Base-by-base conservation (phyloP, 345 rosid genomes). In the Brassica rapa region DNA sequence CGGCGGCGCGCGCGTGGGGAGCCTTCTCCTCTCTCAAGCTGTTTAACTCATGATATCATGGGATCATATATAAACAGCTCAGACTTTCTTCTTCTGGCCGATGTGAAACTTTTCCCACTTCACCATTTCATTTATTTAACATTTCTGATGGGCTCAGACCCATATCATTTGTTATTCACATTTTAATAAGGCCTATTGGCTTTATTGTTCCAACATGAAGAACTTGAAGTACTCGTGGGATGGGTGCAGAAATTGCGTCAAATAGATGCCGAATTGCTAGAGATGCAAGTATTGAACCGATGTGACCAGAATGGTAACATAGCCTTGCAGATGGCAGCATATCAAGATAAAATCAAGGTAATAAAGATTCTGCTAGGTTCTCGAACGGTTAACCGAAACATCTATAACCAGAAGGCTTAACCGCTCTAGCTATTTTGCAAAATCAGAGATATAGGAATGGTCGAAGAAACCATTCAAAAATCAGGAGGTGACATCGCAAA, bases 301-400 rank as follows among this genome's bases (percentile, higher is more conserved):
- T 76, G 63, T 62, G 77, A 82, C 8, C 79, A 77, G 8, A 73
- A 82, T 0, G 81, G 79, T 11, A 76, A 76, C 77, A 82, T 81
- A 6, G 71, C 71, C 27, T 60, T 84, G 41, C 86, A 84, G 9
- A 1, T 69, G 16, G 85, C 86, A 69, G 81, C 74, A 8, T 79
- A 76, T 29, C 12, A 25, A 0, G 79, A 76, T 70, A 68, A 8
- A 15, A 68, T 64, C 24, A 21, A 84, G 71, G 76, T 72, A 62
- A 62, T 76, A 15, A 73, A 49, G 27, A 10, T 70, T 1, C 19
- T 83, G 62, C 19, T 41, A 24, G 57, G 61, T 32, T 72, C 71
- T 37, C 35, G 12, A 8, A 25, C 60, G 0, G 73, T 70, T 33
- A 35, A 73, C 12, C 53, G 23, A 15, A 74, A 80, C 62, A 83